Base-by-base conservation (phyloP, 352 stramenopile genomes). In the Blastocystis sp. region DNA sequence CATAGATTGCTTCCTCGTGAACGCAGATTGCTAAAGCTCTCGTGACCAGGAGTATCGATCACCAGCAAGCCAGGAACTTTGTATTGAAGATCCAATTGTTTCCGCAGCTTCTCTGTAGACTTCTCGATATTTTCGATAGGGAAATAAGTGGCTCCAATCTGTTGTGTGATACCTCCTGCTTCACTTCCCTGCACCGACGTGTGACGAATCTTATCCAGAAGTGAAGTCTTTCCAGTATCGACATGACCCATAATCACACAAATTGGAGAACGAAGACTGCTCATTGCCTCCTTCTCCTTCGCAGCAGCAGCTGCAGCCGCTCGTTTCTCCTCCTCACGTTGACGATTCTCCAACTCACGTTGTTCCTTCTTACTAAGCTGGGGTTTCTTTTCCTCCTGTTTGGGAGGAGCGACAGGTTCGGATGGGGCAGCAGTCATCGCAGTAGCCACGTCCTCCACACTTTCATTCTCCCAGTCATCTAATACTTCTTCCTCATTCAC, bases 41-140 rank as follows among this genome's bases (percentile, higher is more conserved):
- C 97, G 94, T 99, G 97, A 87, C 97, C 96, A 16, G 96, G 96
- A n/a, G 97, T 99, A 92, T 99, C 96, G 88, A 99, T 98, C 37
- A 99, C 92, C 42, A 97, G 90, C 78, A 97, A 88, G 89, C 94
- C 94, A 0, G 94, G 94, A 32, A 97, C 87, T n/a, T 92, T 92
- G 88, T 95, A 94, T 43, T 97, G 90, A 19, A 96, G 87, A 54
- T 93, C 91, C 90, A 94, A 92, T 5, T 91, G 93, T 88, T 94
- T 91, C 7, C 90, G 89, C 42, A 91, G 46, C 71, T 89, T 89
- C 32, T 91, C 94, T 16, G 93, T 96, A 88, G 95, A 95, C 74
- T 94, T 91, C 86, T 94, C 93, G 81, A 97, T 93, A 46, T 93
- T 94, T 35, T 96, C 93, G 35, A 96, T 93, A 9, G 94, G 92